Evolutionary conservation across 2,329 filamentous ascomycete species (phyloP).

Genomic region (Seiridium unicorne): DNA sequence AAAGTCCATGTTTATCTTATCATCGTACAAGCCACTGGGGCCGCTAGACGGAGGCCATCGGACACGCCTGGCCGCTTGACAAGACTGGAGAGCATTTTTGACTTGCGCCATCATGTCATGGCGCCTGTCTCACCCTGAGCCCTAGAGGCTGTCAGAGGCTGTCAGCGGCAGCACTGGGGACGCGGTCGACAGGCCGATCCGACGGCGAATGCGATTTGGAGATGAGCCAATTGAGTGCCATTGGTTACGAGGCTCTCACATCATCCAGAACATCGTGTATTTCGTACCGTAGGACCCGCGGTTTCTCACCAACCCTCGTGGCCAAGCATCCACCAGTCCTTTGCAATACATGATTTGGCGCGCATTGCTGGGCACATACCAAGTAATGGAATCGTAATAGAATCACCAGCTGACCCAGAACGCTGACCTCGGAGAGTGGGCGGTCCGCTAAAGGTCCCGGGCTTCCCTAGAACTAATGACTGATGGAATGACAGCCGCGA

Average conservation of each 20-base stretch:
- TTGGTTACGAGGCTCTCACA: neutral
- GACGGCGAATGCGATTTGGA: neutral
- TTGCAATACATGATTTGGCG: neutral
- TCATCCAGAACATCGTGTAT: too few species aligned
- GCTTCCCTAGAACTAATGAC: neutral
- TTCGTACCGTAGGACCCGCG: too few species aligned
- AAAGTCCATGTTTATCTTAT: constrained; percentile 5
- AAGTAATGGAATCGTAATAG: constrained; percentile 3
- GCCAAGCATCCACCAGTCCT: too few species aligned
- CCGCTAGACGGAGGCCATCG: neutral
- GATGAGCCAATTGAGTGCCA: neutral
- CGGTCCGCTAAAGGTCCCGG: neutral
- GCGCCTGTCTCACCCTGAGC: too few species aligned
- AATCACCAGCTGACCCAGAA: neutral
- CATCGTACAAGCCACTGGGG: neutral
- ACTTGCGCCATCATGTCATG: neutral
- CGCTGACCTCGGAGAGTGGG: neutral
- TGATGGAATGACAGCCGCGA: neutral
- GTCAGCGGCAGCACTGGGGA: too few species aligned
- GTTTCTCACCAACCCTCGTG: too few species aligned
- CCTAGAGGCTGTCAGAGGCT: too few species aligned
- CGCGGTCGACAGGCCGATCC: too few species aligned
- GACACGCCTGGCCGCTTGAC: neutral
- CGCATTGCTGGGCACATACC: neutral
- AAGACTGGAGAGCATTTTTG: neutral